These are phyloP conservation scores for Solanum pinnatisectum DNA, from an alignment of 257 asterid species.

Conservation along the genomic window DNA sequence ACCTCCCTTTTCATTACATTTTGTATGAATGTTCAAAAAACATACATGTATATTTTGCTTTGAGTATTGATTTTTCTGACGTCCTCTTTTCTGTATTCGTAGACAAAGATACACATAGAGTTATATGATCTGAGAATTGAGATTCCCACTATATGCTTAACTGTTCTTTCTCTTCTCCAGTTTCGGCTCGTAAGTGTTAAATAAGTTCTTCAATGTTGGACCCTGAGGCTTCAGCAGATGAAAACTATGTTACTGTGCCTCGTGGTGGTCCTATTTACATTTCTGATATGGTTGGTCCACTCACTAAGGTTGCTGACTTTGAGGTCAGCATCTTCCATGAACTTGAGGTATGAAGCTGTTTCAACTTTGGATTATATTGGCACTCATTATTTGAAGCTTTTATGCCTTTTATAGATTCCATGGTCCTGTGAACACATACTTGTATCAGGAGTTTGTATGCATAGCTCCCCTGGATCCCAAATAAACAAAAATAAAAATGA, in stretches of 20 bases:
- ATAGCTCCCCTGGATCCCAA: background rate
- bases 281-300: conserved; percentile 51
- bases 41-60: background rate
- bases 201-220: background rate
- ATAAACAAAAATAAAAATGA: background rate
- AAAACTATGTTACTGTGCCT: conserved; percentile 44
- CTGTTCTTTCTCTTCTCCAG: background rate
- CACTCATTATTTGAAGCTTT: background rate
- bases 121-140: background rate
- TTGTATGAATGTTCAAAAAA: background rate
- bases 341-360: conserved; percentile 43
- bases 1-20: background rate
- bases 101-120: background rate
- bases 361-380: background rate
- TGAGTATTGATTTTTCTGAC: background rate
- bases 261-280: conserved; percentile 76
- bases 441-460: background rate
- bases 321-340: conserved; percentile 39
- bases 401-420: background rate
- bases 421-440: background rate
- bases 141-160: background rate
- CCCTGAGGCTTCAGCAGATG: conserved; percentile 36
- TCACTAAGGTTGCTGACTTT: conserved; percentile 49
- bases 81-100: background rate
- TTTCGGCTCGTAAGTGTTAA: background rate